Evolutionary conservation across 139 green algal species (phyloP).

Genomic region (Limnomonas spitsbergensis): DNA sequence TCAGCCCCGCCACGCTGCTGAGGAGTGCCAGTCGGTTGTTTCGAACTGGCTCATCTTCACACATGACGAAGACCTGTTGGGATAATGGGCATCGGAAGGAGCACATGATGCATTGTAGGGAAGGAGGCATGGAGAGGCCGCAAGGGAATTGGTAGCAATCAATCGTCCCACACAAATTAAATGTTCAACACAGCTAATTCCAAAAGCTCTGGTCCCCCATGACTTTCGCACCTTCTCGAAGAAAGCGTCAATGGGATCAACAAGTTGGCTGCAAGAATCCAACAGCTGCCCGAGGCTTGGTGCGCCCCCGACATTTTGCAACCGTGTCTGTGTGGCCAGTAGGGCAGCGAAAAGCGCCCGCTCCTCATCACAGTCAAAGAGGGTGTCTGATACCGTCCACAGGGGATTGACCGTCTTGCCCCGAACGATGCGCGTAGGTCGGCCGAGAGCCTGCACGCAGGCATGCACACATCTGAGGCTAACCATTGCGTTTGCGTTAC

Average conservation of each 20-base stretch:
- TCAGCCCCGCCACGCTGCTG: slow-evolving; percentile 70
- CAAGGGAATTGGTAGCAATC: too few species aligned
- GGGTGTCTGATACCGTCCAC: slow-evolving; percentile 43
- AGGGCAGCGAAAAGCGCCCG: slow-evolving; percentile 56
- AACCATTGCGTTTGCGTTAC: too few species aligned
- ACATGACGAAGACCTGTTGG: slow-evolving; percentile 80
- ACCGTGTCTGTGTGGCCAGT: slow-evolving; percentile 16
- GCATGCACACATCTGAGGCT: too few species aligned
- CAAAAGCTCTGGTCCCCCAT: too few species aligned
- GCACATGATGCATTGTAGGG: too few species aligned
- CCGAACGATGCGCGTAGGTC: slow-evolving; percentile 81
- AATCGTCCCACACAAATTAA: too few species aligned
- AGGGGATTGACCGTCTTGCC: slow-evolving; percentile 67
- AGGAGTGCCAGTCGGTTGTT: slow-evolving; percentile 87
- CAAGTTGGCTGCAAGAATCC: neutral
- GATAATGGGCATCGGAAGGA: too few species aligned
- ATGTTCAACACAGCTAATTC: too few species aligned
- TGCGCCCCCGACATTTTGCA: too few species aligned
- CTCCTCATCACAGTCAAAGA: slow-evolving; percentile 83
- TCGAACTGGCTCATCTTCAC: slow-evolving; percentile 75
- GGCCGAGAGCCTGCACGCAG: slow-evolving; percentile 58
- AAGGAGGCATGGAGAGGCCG: too few species aligned
- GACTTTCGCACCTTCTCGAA: slow-evolving; percentile 95
- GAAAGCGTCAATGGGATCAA: slow-evolving; percentile 81
- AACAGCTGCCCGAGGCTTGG: neutral